These are phyloP conservation scores for Peronospora belbahrii DNA, from an alignment of 352 stramenopile genomes.

Conservation along the genomic window DNA sequence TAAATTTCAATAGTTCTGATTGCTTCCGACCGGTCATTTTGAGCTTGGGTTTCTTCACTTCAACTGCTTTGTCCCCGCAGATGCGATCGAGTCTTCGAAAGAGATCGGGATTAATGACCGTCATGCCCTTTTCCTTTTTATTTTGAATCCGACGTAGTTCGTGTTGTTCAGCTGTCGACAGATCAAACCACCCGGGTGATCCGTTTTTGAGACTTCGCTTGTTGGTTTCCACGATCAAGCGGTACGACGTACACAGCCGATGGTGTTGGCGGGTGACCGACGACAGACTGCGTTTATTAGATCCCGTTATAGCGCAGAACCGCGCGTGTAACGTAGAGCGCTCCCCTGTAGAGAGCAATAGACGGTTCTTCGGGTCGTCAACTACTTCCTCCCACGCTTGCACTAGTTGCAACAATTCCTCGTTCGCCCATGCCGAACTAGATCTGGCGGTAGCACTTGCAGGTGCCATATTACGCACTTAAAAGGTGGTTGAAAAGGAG, in stretches of 20 bases:
- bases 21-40: conserved; percentile 4
- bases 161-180: conserved; percentile 21
- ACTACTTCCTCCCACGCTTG: conserved; percentile 28
- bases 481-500: neutral
- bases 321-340: conserved; percentile 20
- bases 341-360: conserved; percentile 15
- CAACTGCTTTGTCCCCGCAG: conserved; percentile 8
- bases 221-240: conserved; percentile 27
- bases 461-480: conserved; percentile 5
- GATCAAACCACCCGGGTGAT: conserved; percentile 24
- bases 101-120: conserved; percentile 15
- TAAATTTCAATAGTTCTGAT: conserved; percentile 1
- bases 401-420: conserved; percentile 26
- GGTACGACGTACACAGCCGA: conserved; percentile 26
- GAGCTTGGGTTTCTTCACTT: neutral
- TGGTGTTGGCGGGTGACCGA: conserved; percentile 25
- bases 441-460: conserved; percentile 1
- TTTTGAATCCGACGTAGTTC: conserved; percentile 18
- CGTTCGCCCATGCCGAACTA: conserved; percentile 19
- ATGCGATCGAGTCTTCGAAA: conserved; percentile 22
- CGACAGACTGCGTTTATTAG: conserved; percentile 14
- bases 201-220: conserved; percentile 9
- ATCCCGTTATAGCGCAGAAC: conserved; percentile 17
- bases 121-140: conserved; percentile 30
- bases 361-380: conserved; percentile 23